Evolutionary conservation across 2,329 filamentous ascomycete species (phyloP), one percentile per base, ranked within the genome.

Genomic region (Phyllosticta paracitricarpa): DNA sequence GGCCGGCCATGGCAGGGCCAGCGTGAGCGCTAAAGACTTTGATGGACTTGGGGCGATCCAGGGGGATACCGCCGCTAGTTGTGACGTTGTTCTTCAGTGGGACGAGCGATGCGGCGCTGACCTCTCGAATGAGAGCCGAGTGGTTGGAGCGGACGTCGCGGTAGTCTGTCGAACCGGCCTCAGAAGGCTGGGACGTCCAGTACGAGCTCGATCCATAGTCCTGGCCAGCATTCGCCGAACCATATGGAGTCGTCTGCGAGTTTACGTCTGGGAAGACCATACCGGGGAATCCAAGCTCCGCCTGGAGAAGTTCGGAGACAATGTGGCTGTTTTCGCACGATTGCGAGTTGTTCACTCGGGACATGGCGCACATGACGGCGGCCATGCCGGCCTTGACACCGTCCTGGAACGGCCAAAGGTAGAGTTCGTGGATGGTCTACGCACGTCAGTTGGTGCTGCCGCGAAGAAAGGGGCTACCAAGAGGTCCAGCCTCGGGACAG

Each of bases 41-140:
- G 54, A 82, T 76, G 40, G 75, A 76, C 53, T 71, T 73, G 8
- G 80, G 79, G 58, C 76, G 72, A 24, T 66, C 86, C n/a, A 97
- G 80, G 0, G 93, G 92, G 33, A 97, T 78, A 2, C 78, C 70
- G 6, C 73, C 72, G 58, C 33, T 33, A 2, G 17, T 35, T 4
- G 52, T 28, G 2, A 81, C 81, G 14, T 86, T 85, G 4, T 80
- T 78, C 82, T 80, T 81, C 8, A 81, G 67, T 4, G 81, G 65
- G 24, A 80, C 74, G 51, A 79, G 80, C 2, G 74, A 75, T 33
- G 73, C 76, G 19, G 75, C 73, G 35, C 22, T 76, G 73, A 62
- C 79, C 78, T 19, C 77, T 68, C 76, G 71, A 51, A 78, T 77
- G 14, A 73, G 64, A 2, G 66, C 61, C 2, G 69, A 65, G 61